These are phyloP conservation scores for Rhizopogon rudus DNA, from an alignment of 768 basidiomycete species.

Conservation along the genomic window DNA sequence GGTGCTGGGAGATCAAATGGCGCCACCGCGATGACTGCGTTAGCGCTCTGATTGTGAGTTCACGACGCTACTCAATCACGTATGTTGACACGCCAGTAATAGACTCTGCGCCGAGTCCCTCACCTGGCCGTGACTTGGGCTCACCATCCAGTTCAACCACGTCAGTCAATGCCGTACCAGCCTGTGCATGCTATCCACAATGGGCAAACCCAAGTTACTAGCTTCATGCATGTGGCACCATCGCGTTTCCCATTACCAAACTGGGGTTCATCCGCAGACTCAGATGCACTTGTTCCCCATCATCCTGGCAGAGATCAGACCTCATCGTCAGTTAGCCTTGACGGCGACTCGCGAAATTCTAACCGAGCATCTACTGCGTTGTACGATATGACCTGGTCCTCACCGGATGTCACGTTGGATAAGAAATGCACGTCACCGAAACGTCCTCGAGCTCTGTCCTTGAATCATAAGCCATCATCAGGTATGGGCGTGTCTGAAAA, in stretches of 20 bases:
- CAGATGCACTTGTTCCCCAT: constrained; percentile 2
- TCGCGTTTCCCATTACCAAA: constrained; percentile 14
- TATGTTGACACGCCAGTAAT: not conserved
- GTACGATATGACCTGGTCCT: constrained; percentile 1
- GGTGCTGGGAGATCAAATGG: constrained; percentile 80
- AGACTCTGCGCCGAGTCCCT: constrained; percentile 69
- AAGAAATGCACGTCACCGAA: constrained; percentile 5
- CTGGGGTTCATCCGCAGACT: constrained; percentile 7
- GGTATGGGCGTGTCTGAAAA: constrained; percentile 27
- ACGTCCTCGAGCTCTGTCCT: constrained; percentile 25
- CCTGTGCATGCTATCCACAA: constrained; percentile 2
- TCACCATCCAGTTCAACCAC: constrained; percentile 44
- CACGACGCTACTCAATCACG: constrained; percentile 2
- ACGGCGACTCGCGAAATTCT: not conserved
- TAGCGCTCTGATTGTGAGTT: constrained; percentile 60
- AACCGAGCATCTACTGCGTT: not conserved
- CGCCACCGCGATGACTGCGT: constrained; percentile 71
- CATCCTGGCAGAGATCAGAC: not conserved
- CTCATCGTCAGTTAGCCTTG: constrained; percentile 3
- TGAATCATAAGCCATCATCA: constrained; percentile 16
- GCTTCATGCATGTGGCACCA: constrained; percentile 5
- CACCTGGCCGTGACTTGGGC: constrained; percentile 79
- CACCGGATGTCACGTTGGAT: not conserved
- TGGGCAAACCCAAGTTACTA: constrained; percentile 15
- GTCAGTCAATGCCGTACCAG: constrained; percentile 14